Base-by-base conservation (phyloP, 352 stramenopile genomes). In the Bremia lactucae region DNA sequence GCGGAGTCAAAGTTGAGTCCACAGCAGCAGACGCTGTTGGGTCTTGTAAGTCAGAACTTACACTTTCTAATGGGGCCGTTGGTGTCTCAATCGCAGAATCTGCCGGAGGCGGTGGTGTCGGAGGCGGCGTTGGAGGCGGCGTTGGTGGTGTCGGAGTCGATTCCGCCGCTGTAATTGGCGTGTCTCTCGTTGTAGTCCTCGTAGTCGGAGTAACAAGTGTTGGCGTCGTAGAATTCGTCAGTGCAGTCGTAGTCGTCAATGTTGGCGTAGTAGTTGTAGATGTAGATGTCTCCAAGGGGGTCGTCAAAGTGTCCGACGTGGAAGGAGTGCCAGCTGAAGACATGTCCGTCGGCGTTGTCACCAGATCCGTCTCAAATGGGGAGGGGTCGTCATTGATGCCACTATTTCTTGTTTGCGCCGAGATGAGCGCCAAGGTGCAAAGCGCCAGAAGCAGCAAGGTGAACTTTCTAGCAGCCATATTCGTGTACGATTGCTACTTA, bases 1-100 rank as follows among this genome's bases (percentile, higher is more conserved):
- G 65, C 38, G 71, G 68, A 20, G 53, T 61, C 5, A 52, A 53
- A 22, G 56, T 64, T 21, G 60, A 58, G 28, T 72, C 51, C 35
- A 68, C 42, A 28, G 66, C 63, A 0, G 60, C 50, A 24, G 59
- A 52, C 11, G 58, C 44, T 13, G 43, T 61, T 3, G 49, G 61
- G 28, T 64, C 48, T 0, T 33, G 42, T 7, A 53, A 59, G 16
- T 42, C 44, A n/a, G 64, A 46, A n/a, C 49, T 66, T 5, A 45
- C 31, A 18, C 46, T 35, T 22, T 43, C 48, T 4, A 42, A 51
- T 0, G 38, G 48, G 7, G 50, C 24, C 3, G 43, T 25, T 10
- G 57, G 49, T 4, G 42, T n/a, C 25, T 53, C 48, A 5, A 49
- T 46, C 6, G 51, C 47, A 13, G 36, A 31, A 11, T 48, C 39